Evolutionary conservation across 257 asterid species (phyloP), one percentile per base, ranked within the genome.

Genomic region (Plantago major): DNA sequence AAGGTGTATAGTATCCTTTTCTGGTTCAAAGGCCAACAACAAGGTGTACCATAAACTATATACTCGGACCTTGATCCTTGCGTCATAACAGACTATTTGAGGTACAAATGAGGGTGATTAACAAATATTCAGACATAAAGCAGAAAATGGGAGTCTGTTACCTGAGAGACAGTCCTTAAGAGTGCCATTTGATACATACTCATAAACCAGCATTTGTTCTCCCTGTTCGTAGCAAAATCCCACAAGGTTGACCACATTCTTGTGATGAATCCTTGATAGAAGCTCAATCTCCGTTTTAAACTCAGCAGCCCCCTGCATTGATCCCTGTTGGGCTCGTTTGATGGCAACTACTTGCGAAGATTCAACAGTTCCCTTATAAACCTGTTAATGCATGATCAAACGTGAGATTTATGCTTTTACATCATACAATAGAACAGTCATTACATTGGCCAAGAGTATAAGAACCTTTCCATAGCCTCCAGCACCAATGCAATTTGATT

Each of bases 141-240:
- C 26, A 2, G 46, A 42, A 64, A 53, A 44, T n/a, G 22, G 17
- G 9, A 19, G 11, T 61, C 1, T 61, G 30, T 83, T 53, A 90
- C 98, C 98, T 69, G 79, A 69, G 63, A 91, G 84, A 58, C 80
- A 54, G 45, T 88, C 96, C 55, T 83, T 72, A 18, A 90, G 85
- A 60, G 94, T 90, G 65, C 97, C 97, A 60, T 84, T 87, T 4
- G 93, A 74, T 57, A 90, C 79, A 42, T 75, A 90, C 78, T 90
- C 97, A 19, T 90, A 90, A 18, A 90, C 84, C 56, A 90, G 75
- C 95, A 90, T 87, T 71, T 90, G 97, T 69, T 90, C 98, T 1
- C 95, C 95, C 74, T 88, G 95, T 46, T 90, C 96, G 46, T 82
- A 90, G 60, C 98, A 90, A 75, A 88, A 90, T 55, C 98, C 98